Conservation (phyloP, 1,139 yeast genomes). For the Yamadazyma siamensis region DNA sequence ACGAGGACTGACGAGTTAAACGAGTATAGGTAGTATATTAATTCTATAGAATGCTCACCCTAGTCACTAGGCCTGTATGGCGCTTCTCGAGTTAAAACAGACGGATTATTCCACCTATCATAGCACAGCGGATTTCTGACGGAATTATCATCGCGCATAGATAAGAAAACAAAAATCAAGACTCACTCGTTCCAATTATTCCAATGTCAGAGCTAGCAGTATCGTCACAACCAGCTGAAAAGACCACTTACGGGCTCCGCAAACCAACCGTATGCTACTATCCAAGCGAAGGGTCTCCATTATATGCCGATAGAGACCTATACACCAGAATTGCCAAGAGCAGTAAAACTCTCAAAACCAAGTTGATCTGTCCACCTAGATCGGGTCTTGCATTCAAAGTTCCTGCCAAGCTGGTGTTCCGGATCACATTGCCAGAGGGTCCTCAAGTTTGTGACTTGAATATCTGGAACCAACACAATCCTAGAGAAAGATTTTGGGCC, state of each 20-base stretch:
- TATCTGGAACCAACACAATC: slow-evolving; percentile 59
- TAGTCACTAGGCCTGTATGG: no score
- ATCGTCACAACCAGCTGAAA: slow-evolving; percentile 39
- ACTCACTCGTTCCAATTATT: no score
- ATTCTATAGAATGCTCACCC: no score
- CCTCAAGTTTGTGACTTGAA: slow-evolving; percentile 71
- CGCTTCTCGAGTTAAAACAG: no score
- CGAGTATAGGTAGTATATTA: no score
- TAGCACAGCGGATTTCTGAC: no score
- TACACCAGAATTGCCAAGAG: slow-evolving; percentile 45
- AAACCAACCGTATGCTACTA: slow-evolving; percentile 57
- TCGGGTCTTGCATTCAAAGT: slow-evolving; percentile 61
- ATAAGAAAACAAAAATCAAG: no score
- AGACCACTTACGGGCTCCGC: slow-evolving; percentile 40
- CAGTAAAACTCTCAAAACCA: slow-evolving; percentile 32
- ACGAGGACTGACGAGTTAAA: no score
- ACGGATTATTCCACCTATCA: no score
- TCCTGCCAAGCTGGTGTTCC: slow-evolving; percentile 55
- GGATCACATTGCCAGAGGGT: slow-evolving; percentile 64
- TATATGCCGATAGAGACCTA: slow-evolving; percentile 47
- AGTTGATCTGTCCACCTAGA: slow-evolving; percentile 46
- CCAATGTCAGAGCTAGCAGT: no score
- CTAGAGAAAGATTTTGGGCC: slow-evolving; percentile 67
- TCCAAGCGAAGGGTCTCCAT: slow-evolving; percentile 52
- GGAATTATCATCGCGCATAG: no score